These are phyloP conservation scores for Colletotrichum orchidophilum DNA, from an alignment of 2,329 filamentous ascomycete species.

Conservation along the genomic window DNA sequence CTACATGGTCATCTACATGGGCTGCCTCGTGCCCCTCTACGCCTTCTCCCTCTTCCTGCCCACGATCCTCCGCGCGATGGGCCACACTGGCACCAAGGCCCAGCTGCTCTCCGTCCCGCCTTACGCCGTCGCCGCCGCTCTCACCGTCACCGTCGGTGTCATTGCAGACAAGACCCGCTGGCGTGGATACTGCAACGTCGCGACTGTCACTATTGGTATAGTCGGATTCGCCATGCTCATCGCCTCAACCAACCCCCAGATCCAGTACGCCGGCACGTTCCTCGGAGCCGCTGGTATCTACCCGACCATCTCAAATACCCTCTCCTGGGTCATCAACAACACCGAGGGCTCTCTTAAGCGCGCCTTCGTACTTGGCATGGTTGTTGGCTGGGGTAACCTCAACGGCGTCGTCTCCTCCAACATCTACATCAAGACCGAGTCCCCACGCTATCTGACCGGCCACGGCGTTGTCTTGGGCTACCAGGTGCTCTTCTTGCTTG, in stretches of 20 bases:
- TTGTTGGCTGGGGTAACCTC: slow-evolving; percentile 82
- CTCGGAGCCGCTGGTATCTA: slow-evolving; percentile 78
- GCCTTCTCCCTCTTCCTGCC: slow-evolving; percentile 66
- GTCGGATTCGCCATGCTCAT: slow-evolving; percentile 74
- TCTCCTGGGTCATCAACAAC: slow-evolving; percentile 78
- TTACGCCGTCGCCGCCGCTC: slow-evolving; percentile 67
- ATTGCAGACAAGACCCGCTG: slow-evolving; percentile 71
- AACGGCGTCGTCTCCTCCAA: slow-evolving; percentile 76
- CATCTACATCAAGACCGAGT: slow-evolving; percentile 61
- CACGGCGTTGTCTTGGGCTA: slow-evolving; percentile 73
- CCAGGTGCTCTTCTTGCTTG: slow-evolving; percentile 69
- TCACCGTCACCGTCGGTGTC: slow-evolving; percentile 72
- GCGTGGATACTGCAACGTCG: slow-evolving; percentile 75
- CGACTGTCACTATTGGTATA: slow-evolving; percentile 67
- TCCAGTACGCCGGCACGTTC: slow-evolving; percentile 76
- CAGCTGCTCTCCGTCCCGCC: slow-evolving; percentile 68
- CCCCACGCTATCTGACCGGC: slow-evolving; percentile 52
- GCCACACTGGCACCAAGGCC: slow-evolving; percentile 46
- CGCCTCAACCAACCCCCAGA: slow-evolving; percentile 57
- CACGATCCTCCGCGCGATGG: slow-evolving; percentile 58
- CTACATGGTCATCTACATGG: slow-evolving; percentile 59
- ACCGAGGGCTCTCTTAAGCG: slow-evolving; percentile 69
- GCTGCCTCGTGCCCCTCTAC: slow-evolving; percentile 59
- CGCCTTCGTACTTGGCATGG: slow-evolving; percentile 76
- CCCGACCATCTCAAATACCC: slow-evolving; percentile 75